These are phyloP conservation scores for Bipolaris zeicola DNA, from an alignment of 2,329 filamentous ascomycete species.

Conservation along the genomic window DNA sequence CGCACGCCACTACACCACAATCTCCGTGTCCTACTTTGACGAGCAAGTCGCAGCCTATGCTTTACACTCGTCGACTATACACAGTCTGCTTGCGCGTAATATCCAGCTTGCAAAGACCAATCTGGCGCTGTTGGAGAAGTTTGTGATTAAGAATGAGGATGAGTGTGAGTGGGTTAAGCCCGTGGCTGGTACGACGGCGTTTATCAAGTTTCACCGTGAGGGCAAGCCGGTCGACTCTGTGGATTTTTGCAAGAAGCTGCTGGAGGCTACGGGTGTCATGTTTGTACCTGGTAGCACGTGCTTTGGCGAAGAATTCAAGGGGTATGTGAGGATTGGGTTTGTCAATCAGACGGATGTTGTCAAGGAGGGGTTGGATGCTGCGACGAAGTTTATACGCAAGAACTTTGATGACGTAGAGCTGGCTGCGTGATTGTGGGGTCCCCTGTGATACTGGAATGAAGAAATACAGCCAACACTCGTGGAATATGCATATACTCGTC, in stretches of 20 bases:
- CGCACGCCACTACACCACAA: constrained; percentile 82
- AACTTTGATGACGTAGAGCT: constrained; percentile 59
- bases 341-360: constrained; percentile 74
- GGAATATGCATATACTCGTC: neutral
- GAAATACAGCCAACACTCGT: neutral
- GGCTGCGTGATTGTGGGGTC: constrained; percentile 10
- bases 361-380: constrained; percentile 64
- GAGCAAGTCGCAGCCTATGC: constrained; percentile 79
- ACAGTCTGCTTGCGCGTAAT: constrained; percentile 67
- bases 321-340: constrained; percentile 79
- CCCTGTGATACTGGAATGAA: neutral
- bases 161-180: constrained; percentile 75
- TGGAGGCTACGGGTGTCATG: constrained; percentile 73
- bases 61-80: constrained; percentile 67
- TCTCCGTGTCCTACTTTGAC: constrained; percentile 82
- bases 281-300: constrained; percentile 74
- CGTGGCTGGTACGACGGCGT: constrained; percentile 78
- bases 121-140: constrained; percentile 67
- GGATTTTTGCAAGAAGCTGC: constrained; percentile 71
- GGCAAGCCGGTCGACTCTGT: constrained; percentile 71
- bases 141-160: constrained; percentile 67
- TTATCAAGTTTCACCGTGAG: constrained; percentile 70
- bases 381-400: constrained; percentile 61
- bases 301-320: constrained; percentile 73
- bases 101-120: constrained; percentile 71